A percentile compares a stretch with the other conserved stretches of the same genome.
phyloP scores from a whole-genome alignment of 2,329 filamentous ascomycete species.

The Bipolaris bicolor region DNA sequence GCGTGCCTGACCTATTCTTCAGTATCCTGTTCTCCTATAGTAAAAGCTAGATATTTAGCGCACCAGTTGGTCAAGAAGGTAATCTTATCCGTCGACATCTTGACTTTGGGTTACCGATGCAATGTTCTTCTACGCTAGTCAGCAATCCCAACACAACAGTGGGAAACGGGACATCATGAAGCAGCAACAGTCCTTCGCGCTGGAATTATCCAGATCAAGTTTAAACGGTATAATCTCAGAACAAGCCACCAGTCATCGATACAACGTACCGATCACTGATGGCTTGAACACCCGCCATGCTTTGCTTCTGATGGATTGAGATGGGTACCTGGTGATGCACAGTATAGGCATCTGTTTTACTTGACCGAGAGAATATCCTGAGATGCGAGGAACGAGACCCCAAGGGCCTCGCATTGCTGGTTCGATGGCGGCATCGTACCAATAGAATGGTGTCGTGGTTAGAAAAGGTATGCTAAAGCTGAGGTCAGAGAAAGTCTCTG shows the following conservation, averaged over 20 bases:
- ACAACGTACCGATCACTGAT: not conserved
- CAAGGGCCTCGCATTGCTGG: slow-evolving; percentile 11
- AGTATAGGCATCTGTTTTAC: slow-evolving; percentile 13
- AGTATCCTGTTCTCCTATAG: not conserved
- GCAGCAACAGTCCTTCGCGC: slow-evolving; percentile 82
- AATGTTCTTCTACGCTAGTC: slow-evolving; percentile 26
- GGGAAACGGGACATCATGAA: slow-evolving; percentile 53
- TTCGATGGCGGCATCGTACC: slow-evolving; percentile 24
- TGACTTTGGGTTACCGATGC: slow-evolving; percentile 55
- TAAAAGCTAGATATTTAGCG: slow-evolving; percentile 16
- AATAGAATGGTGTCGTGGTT: not conserved
- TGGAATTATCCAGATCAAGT: slow-evolving; percentile 89
- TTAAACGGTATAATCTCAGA: slow-evolving; percentile 65
- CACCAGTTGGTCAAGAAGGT: slow-evolving; percentile 86
- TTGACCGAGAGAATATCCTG: slow-evolving; percentile 16
- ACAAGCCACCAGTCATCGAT: slow-evolving; percentile 10
- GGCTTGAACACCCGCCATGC: slow-evolving; percentile 30
- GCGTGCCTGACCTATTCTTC: slow-evolving; percentile 66
- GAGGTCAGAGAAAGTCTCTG: slow-evolving; percentile 1
- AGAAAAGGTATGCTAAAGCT: not conserved
- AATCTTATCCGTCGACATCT: slow-evolving; percentile 84
- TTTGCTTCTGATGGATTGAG: slow-evolving; percentile 28
- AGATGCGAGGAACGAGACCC: slow-evolving; percentile 7
- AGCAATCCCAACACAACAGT: slow-evolving; percentile 33
- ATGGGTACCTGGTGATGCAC: slow-evolving; percentile 26